Conservation (phyloP, 1,139 yeast species). For the Diutina siamensis region DNA sequence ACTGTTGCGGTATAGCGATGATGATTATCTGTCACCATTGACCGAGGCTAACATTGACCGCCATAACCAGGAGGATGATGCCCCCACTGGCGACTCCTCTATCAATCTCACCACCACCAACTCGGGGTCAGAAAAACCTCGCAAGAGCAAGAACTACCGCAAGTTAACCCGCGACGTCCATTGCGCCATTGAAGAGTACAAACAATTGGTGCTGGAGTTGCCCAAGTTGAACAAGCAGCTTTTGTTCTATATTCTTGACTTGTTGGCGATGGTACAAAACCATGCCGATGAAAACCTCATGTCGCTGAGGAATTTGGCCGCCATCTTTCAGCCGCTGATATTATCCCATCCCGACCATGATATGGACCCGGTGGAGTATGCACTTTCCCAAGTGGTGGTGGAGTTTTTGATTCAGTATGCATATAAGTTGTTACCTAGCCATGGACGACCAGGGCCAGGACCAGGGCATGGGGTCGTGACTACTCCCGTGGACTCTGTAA, state of each 20-base stretch:
- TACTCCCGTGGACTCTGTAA: neutral
- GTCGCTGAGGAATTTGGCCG: constrained; percentile 90
- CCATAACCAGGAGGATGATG: constrained; percentile 4
- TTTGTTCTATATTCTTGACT: constrained; percentile 77
- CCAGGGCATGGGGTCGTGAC: no score
- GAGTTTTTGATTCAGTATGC: constrained; percentile 85
- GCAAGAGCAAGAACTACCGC: constrained; percentile 18
- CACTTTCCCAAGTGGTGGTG: constrained; percentile 73
- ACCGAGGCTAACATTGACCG: constrained; percentile 6
- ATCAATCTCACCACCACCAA: constrained; percentile 11
- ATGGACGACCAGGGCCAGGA: constrained; percentile 8
- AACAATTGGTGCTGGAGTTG: constrained; percentile 48
- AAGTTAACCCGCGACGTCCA: constrained; percentile 49
- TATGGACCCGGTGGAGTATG: constrained; percentile 85
- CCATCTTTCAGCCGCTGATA: constrained; percentile 92
- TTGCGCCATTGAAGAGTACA: constrained; percentile 62
- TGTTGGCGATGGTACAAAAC: constrained; percentile 76
- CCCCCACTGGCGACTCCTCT: constrained; percentile 8
- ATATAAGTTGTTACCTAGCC: constrained; percentile 55
- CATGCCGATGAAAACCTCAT: constrained; percentile 70
- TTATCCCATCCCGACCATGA: constrained; percentile 89
- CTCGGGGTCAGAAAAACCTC: neutral
- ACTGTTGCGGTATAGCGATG: neutral
- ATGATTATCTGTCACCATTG: constrained; percentile 5
- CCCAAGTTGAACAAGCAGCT: constrained; percentile 71